phyloP scores from a whole-genome alignment of 2,329 filamentous ascomycete species.

The Ophiostoma pallidulum region DNA sequence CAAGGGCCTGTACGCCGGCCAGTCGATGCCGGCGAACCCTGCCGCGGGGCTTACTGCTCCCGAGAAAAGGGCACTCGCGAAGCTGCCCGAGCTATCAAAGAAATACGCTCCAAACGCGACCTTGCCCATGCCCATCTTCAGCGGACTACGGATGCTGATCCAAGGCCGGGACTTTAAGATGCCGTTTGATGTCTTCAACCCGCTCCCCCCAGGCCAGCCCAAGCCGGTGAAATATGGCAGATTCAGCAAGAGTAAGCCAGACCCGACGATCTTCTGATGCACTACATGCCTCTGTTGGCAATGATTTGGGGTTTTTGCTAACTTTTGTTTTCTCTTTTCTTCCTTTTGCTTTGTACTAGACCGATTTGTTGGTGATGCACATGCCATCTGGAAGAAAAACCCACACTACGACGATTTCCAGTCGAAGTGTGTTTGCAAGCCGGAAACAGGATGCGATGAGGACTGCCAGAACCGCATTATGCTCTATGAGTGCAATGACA shows the following conservation, averaged over 20 bases:
- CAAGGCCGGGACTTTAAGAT: slow-evolving; percentile 75
- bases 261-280: background rate
- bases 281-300: background rate
- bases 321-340: too few species aligned
- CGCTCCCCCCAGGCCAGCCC: slow-evolving; percentile 72
- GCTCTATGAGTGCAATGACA: slow-evolving; percentile 91
- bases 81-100: slow-evolving; percentile 37
- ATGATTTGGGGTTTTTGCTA: too few species aligned
- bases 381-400: slow-evolving; percentile 69
- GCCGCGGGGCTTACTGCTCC: slow-evolving; percentile 37
- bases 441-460: slow-evolving; percentile 75
- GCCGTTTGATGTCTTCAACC: slow-evolving; percentile 83
- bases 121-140: slow-evolving; percentile 71
- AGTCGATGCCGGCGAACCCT: slow-evolving; percentile 46
- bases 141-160: slow-evolving; percentile 60
- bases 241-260: slow-evolving; percentile 71
- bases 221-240: slow-evolving; percentile 92
- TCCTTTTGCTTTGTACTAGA: too few species aligned
- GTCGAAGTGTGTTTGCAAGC: slow-evolving; percentile 67
- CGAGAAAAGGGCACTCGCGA: slow-evolving; percentile 43
- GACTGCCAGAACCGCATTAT: slow-evolving; percentile 92
- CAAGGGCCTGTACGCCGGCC: slow-evolving; percentile 81
- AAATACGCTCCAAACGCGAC: slow-evolving; percentile 42
- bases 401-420: slow-evolving; percentile 65
- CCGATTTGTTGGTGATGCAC: slow-evolving; percentile 80